Evolutionary conservation across 2,329 filamentous ascomycete species (phyloP).

Genomic region (Colletotrichum siamense): DNA sequence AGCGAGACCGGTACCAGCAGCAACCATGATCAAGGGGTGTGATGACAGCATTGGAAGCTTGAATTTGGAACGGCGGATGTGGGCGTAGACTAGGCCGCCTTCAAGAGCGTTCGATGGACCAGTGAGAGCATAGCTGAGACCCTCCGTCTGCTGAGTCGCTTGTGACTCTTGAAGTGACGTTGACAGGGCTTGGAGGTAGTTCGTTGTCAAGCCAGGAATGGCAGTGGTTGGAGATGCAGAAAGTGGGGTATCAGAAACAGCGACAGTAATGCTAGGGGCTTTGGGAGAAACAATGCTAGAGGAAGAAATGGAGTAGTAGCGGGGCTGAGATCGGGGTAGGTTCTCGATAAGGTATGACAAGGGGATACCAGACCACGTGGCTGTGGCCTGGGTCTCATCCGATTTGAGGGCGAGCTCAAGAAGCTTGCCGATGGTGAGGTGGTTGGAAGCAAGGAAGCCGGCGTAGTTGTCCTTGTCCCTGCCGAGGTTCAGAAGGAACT

Average conservation of each 20-base stretch:
- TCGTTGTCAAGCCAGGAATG: constrained; percentile 27
- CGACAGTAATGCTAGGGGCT: constrained; percentile 2
- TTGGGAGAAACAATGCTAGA: constrained; percentile 41
- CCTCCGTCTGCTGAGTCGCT: neutral
- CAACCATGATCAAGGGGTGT: constrained; percentile 56
- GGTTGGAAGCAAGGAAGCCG: constrained; percentile 24
- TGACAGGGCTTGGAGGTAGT: constrained; percentile 28
- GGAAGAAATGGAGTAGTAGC: constrained; percentile 68
- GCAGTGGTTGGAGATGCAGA: constrained; percentile 30
- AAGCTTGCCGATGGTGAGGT: constrained; percentile 30
- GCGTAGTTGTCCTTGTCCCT: constrained; percentile 41
- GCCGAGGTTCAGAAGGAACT: neutral
- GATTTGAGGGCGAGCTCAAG: constrained; percentile 23
- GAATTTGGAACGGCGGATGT: constrained; percentile 38
- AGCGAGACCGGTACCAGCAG: constrained; percentile 55
- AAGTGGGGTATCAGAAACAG: constrained; percentile 23
- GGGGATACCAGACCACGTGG: constrained; percentile 27
- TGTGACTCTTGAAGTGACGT: neutral
- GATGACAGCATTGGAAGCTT: constrained; percentile 43
- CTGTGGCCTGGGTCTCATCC: neutral
- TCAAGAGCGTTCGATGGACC: constrained; percentile 18
- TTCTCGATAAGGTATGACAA: constrained; percentile 61
- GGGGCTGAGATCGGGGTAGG: constrained; percentile 61
- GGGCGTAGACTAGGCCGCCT: constrained; percentile 35
- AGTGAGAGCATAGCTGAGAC: constrained; percentile 1